Conservation (phyloP, 148 eudicot species). For the Persicaria tinctoria region DNA sequence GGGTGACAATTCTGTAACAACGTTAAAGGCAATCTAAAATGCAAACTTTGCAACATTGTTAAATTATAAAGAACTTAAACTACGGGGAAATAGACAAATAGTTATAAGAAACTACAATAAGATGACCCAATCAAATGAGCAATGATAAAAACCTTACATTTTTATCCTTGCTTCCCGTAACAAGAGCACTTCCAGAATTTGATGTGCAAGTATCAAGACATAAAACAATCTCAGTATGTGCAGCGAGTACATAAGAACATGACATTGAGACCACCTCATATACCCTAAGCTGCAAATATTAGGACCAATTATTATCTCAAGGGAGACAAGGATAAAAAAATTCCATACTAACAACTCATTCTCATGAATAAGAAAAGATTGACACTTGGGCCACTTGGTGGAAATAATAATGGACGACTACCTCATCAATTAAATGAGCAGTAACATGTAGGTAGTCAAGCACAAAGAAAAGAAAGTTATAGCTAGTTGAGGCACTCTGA, state of each 20-base stretch:
- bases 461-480: not conserved
- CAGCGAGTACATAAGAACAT: slow-evolving; percentile 89
- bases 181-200: slow-evolving; percentile 58
- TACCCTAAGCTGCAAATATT: slow-evolving; percentile 58
- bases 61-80: not conserved
- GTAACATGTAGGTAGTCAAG: not conserved
- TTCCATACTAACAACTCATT: not conserved
- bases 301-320: not conserved
- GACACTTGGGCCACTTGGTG: not conserved
- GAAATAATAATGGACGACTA: not conserved
- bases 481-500: not conserved
- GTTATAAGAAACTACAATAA: not conserved
- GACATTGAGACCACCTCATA: slow-evolving; percentile 92
- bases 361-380: not conserved
- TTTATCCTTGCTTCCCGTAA: slow-evolving; percentile 93
- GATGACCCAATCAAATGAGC: not conserved
- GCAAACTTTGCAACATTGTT: not conserved
- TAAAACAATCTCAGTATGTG: slow-evolving; percentile 72
- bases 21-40: not conserved
- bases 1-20: not conserved
- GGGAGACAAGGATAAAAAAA: not conserved
- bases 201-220: slow-evolving; percentile 77
- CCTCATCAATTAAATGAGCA: not conserved
- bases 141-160: slow-evolving; percentile 41
- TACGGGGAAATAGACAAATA: not conserved